A percentile compares a stretch with the other conserved stretches of the same genome.
Conservation (phyloP, 768 basidiomycete species). For the Chalciporus piperatus region DNA sequence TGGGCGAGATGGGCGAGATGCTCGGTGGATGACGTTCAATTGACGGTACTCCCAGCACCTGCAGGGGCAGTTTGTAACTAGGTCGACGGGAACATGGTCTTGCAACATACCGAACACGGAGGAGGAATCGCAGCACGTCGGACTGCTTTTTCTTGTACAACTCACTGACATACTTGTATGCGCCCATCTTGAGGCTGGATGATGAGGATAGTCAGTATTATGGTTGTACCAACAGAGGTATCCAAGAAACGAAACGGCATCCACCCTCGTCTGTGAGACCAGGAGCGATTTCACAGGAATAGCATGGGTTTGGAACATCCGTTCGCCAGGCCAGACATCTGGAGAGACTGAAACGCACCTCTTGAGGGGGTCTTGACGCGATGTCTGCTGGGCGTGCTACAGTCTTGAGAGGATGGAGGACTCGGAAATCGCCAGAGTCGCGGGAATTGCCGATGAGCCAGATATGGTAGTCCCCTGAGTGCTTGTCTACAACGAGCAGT, state of each 20-base stretch:
- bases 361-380: slow-evolving; percentile 22
- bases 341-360: slow-evolving; percentile 25
- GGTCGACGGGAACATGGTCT: neutral
- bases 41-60: slow-evolving; percentile 99
- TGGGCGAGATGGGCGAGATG: slow-evolving; percentile 95
- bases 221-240: neutral
- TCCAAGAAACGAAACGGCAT: slow-evolving; percentile 19
- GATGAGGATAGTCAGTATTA: slow-evolving; percentile 17
- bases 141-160: slow-evolving; percentile 98
- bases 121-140: slow-evolving; percentile 95
- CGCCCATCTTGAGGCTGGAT: slow-evolving; percentile 69
- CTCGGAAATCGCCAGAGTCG: slow-evolving; percentile 19
- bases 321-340: neutral
- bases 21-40: slow-evolving; percentile 96
- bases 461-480: slow-evolving; percentile 6
- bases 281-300: slow-evolving; percentile 1
- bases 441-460: slow-evolving; percentile 26
- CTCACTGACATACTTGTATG: slow-evolving; percentile 96
- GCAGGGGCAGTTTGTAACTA: slow-evolving; percentile 3
- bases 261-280: slow-evolving; percentile 20
- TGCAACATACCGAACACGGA: slow-evolving; percentile 81
- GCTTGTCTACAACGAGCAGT: slow-evolving; percentile 16
- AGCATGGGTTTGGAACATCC: neutral
- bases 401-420: slow-evolving; percentile 1
- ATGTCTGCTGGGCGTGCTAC: slow-evolving; percentile 6